phyloP scores from a whole-genome alignment of 768 basidiomycete species.

The Lactarius sanguifluus region DNA sequence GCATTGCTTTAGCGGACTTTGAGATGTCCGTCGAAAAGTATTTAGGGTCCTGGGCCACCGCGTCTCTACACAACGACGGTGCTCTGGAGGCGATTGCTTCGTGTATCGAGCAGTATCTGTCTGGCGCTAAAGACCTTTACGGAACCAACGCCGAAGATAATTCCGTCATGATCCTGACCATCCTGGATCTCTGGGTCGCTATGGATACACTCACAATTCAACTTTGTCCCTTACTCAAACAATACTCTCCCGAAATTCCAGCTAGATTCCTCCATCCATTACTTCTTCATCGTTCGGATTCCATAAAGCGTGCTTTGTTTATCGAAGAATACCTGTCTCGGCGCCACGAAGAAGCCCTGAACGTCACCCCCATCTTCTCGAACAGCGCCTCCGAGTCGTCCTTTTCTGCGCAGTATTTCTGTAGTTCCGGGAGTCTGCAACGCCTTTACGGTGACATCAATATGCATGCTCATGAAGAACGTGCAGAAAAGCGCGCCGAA shows the following conservation, averaged over 20 bases:
- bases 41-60: slow-evolving; percentile 10
- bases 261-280: slow-evolving; percentile 41
- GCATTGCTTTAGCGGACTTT: slow-evolving; percentile 17
- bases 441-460: slow-evolving; percentile 6
- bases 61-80: background rate
- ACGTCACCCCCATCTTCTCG: slow-evolving; percentile 12
- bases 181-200: slow-evolving; percentile 50
- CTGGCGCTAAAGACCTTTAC: slow-evolving; percentile 6
- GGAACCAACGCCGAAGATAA: slow-evolving; percentile 26
- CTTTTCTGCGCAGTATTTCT: slow-evolving; percentile 20
- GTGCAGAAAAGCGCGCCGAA: slow-evolving; percentile 3
- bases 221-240: slow-evolving; percentile 40
- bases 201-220: slow-evolving; percentile 41
- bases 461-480: background rate
- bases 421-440: slow-evolving; percentile 1
- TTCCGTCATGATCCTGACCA: slow-evolving; percentile 45
- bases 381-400: background rate
- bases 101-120: slow-evolving; percentile 19
- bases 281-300: slow-evolving; percentile 38
- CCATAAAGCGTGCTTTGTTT: slow-evolving; percentile 2
- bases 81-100: slow-evolving; percentile 12
- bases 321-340: slow-evolving; percentile 21
- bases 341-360: background rate
- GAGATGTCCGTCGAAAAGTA: slow-evolving; percentile 11
- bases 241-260: slow-evolving; percentile 50